Base-by-base conservation (phyloP, 208 protist species). In the Acanthamoeba culbertsoni region DNA sequence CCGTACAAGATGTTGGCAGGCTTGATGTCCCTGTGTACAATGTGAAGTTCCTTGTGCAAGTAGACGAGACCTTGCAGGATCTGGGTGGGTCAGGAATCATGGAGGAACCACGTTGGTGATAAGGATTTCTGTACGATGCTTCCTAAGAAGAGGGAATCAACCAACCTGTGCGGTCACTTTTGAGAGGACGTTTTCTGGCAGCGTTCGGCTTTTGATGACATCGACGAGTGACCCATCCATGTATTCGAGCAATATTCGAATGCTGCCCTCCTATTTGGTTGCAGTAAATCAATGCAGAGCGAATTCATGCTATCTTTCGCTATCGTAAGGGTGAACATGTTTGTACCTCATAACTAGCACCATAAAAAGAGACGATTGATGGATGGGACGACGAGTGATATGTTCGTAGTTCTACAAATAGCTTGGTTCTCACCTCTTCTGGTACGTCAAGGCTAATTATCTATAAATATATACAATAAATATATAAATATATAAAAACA, bases 1-100 rank as follows among this genome's bases (percentile, higher is more conserved):
- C n/a, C 71, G 79, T 53, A 93, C 63, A 89, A 26, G 14, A 90
- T 73, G 53, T 94, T 77, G 48, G 93, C 94, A 1, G 94, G 94
- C 71, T 96, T 96, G 43, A 96, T 96, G 57, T 95, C 95, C 42
- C 95, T 40, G 68, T 96, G 95, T 48, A 96, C 94, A 12, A 95
- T 62, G 79, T 96, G 95, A 28, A 96, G 73, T 7, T 93, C 45
- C 59, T 91, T 53, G 57, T 96, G 95, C 12, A 96, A n/a, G 40
- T 96, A 94, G 35, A 16, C 12, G 20, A 96, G 43, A 6, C 95
- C 95, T 18, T 28, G 28, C 7, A 92, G 86, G 14, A 92, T 79
- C 86, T 90, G 28, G 7, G 65, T 46, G 18, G 23, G 65, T 12
- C 88, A 65, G 8, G 31, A 7, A 12, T 86, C 10, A 51, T 8